A percentile compares a stretch with the other conserved stretches of the same genome.
phyloP scores from a whole-genome alignment of 2,329 filamentous ascomycete species.

The Talaromyces atroroseus region DNA sequence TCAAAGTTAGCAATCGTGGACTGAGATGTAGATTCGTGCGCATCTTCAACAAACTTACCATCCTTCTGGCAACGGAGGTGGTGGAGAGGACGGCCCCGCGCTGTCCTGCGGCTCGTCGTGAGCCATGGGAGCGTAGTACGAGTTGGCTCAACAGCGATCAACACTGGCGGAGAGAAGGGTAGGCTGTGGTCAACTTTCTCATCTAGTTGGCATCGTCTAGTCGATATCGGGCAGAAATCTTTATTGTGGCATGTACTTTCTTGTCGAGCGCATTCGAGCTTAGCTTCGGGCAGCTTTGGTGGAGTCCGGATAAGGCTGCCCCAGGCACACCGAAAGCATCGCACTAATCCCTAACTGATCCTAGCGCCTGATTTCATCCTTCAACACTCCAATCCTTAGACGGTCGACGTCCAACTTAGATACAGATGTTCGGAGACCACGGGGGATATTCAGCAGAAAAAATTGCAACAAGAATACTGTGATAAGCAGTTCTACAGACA shows the following conservation, averaged over 20 bases:
- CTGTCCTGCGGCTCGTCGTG: constrained; percentile 31
- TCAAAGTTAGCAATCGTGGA: background rate
- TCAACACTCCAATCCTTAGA: background rate
- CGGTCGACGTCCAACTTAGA: background rate
- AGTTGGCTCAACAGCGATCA: background rate
- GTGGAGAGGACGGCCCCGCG: constrained; percentile 34
- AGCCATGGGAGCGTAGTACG: constrained; percentile 17
- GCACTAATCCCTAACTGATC: background rate
- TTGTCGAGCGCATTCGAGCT: background rate
- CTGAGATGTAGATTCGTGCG: background rate
- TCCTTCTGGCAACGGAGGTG: constrained; percentile 34
- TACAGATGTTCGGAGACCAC: background rate
- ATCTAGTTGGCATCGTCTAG: background rate
- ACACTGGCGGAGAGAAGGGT: background rate
- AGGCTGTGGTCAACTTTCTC: background rate
- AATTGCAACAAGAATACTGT: background rate
- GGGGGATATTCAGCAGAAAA: background rate
- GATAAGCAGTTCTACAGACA: background rate
- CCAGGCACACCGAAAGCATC: background rate
- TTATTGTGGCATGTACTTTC: background rate
- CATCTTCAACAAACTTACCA: constrained; percentile 25
- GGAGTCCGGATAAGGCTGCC: background rate
- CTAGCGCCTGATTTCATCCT: background rate
- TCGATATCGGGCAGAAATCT: background rate
- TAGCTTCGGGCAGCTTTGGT: background rate